These are phyloP conservation scores for Pseudozyma hubeiensis DNA, from an alignment of 1,284 basidiomycete species.

Conservation along the genomic window DNA sequence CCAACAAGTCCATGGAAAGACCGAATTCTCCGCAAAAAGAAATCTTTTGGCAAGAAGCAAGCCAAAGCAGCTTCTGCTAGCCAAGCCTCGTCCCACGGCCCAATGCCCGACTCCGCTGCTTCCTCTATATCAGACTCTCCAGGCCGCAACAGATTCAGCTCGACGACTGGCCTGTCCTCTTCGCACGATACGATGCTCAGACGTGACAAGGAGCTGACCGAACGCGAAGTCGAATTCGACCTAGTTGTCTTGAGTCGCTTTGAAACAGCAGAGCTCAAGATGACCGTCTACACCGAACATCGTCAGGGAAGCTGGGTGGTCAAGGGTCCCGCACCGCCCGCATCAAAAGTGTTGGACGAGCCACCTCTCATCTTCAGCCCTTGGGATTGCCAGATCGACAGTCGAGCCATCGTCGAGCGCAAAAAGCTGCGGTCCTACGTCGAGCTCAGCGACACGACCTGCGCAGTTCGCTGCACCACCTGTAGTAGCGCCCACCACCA, in stretches of 20 bases:
- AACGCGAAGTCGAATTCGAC: slow-evolving; percentile 40
- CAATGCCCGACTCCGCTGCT: slow-evolving; percentile 17
- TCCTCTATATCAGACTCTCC: neutral
- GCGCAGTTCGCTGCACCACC: slow-evolving; percentile 20
- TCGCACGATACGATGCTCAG: slow-evolving; percentile 40
- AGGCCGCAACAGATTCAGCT: slow-evolving; percentile 11
- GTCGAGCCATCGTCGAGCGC: slow-evolving; percentile 38
- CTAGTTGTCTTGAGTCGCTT: slow-evolving; percentile 42
- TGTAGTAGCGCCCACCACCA: slow-evolving; percentile 22
- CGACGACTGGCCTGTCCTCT: neutral
- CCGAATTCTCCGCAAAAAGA: slow-evolving; percentile 36
- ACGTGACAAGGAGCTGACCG: slow-evolving; percentile 36
- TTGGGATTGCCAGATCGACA: slow-evolving; percentile 48
- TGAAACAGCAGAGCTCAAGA: slow-evolving; percentile 40
- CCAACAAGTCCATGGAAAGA: slow-evolving; percentile 26
- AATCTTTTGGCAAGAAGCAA: slow-evolving; percentile 33
- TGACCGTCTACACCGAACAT: slow-evolving; percentile 45
- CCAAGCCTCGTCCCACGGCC: slow-evolving; percentile 11
- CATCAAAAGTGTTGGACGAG: slow-evolving; percentile 20
- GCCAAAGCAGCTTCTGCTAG: slow-evolving; percentile 11
- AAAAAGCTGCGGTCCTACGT: slow-evolving; percentile 51
- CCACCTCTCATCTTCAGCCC: slow-evolving; percentile 41
- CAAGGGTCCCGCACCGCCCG: slow-evolving; percentile 25
- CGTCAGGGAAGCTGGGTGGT: slow-evolving; percentile 41
- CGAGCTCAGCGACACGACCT: slow-evolving; percentile 47